Evolutionary conservation across 495 filamentous ascomycete species (phyloP), one percentile per base, ranked within the genome.

Genomic region (Penicillium macrosclerotiorum): DNA sequence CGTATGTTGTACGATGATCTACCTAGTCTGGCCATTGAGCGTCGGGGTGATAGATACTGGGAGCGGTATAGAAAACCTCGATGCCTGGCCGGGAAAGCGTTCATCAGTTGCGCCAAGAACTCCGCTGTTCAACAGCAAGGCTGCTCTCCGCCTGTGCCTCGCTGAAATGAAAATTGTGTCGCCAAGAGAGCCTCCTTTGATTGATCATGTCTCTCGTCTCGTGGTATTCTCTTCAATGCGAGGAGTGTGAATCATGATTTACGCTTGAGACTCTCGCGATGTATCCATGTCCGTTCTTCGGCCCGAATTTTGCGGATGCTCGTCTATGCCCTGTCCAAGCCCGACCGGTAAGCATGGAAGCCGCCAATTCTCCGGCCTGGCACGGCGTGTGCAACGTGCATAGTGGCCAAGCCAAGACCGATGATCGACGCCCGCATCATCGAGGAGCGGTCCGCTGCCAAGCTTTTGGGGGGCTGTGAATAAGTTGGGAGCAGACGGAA

Each of bases 351-450:
- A n/a, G n/a, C n/a, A n/a, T n/a, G n/a, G n/a, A n/a, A n/a, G n/a
- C 39, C 52, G 48, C 44, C 16, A 8, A 34, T 55, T 50, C 38
- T 46, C 32, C 54, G 50, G 54, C 47, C 13, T 26, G 8, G 24
- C 18, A 22, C 22, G 37, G 9, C 23, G 32, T 13, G 34, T 47
- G 14, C 50, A 62, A 62, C 55, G 49, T 59, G 59, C n/a, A n/a
- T n/a, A n/a, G 34, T 19, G 8, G 24, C 38, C 18, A 42, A 2
- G 66, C 62, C 66, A 69, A 69, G 62, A 53, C 39, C 25, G 42
- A 51, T 42, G 67, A 70, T 70, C 67, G 57, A 67, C 64, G 43
- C 30, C 37, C n/a, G 45, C 57, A 61, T 57, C 60, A 41, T 57
- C 50, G 44, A 20, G 37, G 42, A 54, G 37, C 56, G 63, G 45